Evolutionary conservation across 352 stramenopile species (phyloP).

Genomic region (Pythium brassicae): DNA sequence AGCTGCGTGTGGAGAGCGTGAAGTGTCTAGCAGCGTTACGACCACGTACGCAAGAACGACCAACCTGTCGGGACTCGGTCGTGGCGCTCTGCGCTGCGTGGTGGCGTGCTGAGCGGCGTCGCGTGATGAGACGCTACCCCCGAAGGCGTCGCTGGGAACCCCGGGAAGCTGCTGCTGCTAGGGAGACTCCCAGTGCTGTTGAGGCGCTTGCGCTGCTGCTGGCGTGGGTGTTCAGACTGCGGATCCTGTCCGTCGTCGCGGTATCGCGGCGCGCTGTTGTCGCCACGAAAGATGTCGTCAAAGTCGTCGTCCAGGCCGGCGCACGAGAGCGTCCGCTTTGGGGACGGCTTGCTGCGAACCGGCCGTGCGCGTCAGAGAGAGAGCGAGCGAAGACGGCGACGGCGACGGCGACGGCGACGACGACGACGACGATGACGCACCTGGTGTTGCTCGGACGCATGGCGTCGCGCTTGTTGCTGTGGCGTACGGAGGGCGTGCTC

Average conservation of each 20-base stretch:
- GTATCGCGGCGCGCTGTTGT: slow-evolving; percentile 10
- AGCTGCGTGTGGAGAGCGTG: background rate
- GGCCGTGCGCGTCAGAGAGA: background rate
- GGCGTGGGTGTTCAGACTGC: slow-evolving; percentile 6
- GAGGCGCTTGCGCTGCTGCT: slow-evolving; percentile 43
- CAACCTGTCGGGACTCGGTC: background rate
- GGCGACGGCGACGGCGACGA: background rate
- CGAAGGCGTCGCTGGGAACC: background rate
- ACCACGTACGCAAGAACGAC: background rate
- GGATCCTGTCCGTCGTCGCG: background rate
- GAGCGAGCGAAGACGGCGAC: background rate
- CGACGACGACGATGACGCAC: background rate
- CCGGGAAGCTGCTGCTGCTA: slow-evolving; percentile 7
- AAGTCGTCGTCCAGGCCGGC: slow-evolving; percentile 55
- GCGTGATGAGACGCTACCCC: slow-evolving; percentile 10
- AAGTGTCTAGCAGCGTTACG: background rate
- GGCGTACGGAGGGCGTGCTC: background rate
- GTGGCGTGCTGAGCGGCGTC: slow-evolving; percentile 5
- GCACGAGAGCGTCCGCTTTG: slow-evolving; percentile 56
- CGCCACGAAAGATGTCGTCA: slow-evolving; percentile 29
- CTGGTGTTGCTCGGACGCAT: no score
- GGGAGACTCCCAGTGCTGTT: slow-evolving; percentile 39
- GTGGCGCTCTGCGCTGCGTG: background rate
- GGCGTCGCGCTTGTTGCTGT: no score
- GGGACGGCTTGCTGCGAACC: slow-evolving; percentile 31